These are phyloP conservation scores for Capronia coronata DNA, from an alignment of 2,329 filamentous ascomycete species.

Conservation along the genomic window DNA sequence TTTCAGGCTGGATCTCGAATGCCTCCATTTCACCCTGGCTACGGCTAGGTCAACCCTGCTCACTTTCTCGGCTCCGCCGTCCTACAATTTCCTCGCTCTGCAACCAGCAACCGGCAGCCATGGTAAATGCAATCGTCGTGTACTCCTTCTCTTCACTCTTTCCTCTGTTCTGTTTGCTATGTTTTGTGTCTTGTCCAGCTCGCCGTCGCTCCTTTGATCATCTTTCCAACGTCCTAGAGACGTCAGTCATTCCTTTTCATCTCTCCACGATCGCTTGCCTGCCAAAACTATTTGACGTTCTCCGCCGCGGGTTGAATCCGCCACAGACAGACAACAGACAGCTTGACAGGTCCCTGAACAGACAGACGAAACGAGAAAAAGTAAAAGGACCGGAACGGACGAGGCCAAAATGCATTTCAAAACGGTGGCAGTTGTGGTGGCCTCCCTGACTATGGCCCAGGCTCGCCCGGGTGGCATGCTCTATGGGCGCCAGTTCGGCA, in stretches of 20 bases:
- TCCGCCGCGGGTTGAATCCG: slow-evolving; percentile 19
- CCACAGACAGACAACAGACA: slow-evolving; percentile 9
- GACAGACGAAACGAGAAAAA: slow-evolving; percentile 1
- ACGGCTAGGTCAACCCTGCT: slow-evolving; percentile 9
- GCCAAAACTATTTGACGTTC: slow-evolving; percentile 9
- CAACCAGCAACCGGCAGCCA: slow-evolving; percentile 6
- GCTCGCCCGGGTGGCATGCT: slow-evolving; percentile 16
- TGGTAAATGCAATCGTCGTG: slow-evolving; percentile 5
- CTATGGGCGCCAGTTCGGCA: slow-evolving; percentile 10
- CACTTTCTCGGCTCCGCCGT: slow-evolving; percentile 5
- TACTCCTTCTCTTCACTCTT: slow-evolving; percentile 1
- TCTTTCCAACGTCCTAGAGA: slow-evolving; percentile 23
- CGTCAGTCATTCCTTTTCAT: slow-evolving; percentile 23
- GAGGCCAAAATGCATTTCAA: slow-evolving; percentile 18
- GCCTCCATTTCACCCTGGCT: background rate
- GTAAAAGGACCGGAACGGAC: background rate
- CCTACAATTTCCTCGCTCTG: slow-evolving; percentile 23
- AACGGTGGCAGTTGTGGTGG: slow-evolving; percentile 14
- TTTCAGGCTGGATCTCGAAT: slow-evolving; percentile 21
- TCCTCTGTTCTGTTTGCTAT: background rate
- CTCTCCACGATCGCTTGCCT: slow-evolving; percentile 4
- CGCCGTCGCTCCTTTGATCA: slow-evolving; percentile 20
- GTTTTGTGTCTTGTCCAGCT: slow-evolving; percentile 6
- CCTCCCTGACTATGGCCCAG: slow-evolving; percentile 20
- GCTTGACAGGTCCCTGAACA: slow-evolving; percentile 12